Percentiles rank a stretch among this genome's conserved stretches.
Evolutionary conservation across 2,329 filamentous ascomycete species (phyloP).

Genomic region (Pseudovirgaria hyperparasitica): DNA sequence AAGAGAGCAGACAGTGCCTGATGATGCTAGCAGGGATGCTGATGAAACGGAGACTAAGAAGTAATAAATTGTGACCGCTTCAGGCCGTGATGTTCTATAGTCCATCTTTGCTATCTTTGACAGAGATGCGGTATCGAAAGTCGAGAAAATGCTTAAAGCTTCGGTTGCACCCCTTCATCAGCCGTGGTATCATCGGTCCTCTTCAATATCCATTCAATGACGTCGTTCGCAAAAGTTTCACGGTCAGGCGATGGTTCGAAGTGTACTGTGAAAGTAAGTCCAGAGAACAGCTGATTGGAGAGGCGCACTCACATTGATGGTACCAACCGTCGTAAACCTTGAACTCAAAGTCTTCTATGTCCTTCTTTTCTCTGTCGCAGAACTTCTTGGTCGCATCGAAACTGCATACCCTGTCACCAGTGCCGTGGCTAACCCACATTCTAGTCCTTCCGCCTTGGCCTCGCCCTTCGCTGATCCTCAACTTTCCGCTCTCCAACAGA

Average conservation of each 20-base stretch:
- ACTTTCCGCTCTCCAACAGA: conserved; percentile 44
- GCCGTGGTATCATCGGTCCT: conserved; percentile 18
- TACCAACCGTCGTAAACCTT: conserved; percentile 65
- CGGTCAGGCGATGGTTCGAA: conserved; percentile 23
- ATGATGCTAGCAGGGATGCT: no score
- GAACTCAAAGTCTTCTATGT: conserved; percentile 63
- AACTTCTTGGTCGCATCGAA: conserved; percentile 53
- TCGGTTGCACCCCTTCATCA: conserved; percentile 17
- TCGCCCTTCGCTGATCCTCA: conserved; percentile 28
- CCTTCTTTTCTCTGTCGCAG: conserved; percentile 44
- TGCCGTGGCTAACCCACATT: conserved; percentile 66
- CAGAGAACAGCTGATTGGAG: neutral
- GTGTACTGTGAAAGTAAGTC: conserved; percentile 19
- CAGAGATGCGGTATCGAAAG: no score
- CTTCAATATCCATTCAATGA: conserved; percentile 21
- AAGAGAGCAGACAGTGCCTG: no score
- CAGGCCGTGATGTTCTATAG: no score
- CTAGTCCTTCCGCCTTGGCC: conserved; percentile 45
- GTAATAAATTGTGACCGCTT: no score
- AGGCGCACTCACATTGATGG: conserved; percentile 46
- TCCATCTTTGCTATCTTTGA: no score
- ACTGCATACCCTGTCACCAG: conserved; percentile 56
- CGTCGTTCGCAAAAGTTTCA: conserved; percentile 21
- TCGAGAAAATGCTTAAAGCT: conserved; percentile 12
- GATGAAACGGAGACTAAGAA: no score